These are phyloP conservation scores for Cydonia oblonga DNA, from an alignment of 331 rosid genomes.

Conservation along the genomic window DNA sequence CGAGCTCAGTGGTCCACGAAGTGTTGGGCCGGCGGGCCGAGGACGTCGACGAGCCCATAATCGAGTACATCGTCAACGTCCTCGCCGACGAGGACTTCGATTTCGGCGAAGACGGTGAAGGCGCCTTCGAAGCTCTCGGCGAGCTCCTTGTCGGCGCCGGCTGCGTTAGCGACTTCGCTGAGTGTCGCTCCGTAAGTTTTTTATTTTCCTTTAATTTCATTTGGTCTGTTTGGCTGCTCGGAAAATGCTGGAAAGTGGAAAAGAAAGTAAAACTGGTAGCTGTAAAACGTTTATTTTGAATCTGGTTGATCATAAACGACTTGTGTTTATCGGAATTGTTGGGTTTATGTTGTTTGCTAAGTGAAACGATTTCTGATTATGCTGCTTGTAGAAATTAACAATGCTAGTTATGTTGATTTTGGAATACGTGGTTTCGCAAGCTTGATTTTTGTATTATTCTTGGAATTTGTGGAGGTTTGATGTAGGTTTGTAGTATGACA, in stretches of 20 bases:
- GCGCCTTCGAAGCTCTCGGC: conserved; percentile 74
- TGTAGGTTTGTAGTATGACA: not conserved
- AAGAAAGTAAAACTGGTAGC: not conserved
- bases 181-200: conserved; percentile 68
- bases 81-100: conserved; percentile 98
- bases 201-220: not conserved
- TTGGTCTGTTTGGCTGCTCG: not conserved
- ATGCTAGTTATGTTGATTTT: not conserved
- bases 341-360: not conserved
- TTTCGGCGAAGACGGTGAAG: conserved; percentile 82
- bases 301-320: not conserved
- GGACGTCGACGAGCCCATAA: conserved; percentile 75
- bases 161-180: conserved; percentile 58
- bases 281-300: not conserved
- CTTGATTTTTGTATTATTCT: not conserved
- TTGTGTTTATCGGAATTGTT: not conserved
- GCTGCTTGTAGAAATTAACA: not conserved
- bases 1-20: conserved; percentile 81
- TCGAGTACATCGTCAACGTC: conserved; percentile 82
- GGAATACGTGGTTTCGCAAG: not conserved
- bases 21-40: conserved; percentile 53
- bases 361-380: not conserved
- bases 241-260: not conserved
- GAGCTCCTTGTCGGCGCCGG: conserved; percentile 81
- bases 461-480: not conserved